These are phyloP conservation scores for Straminergon stramineum DNA, from an alignment of 225 moss, liverwort and hornwort species.

Conservation along the genomic window DNA sequence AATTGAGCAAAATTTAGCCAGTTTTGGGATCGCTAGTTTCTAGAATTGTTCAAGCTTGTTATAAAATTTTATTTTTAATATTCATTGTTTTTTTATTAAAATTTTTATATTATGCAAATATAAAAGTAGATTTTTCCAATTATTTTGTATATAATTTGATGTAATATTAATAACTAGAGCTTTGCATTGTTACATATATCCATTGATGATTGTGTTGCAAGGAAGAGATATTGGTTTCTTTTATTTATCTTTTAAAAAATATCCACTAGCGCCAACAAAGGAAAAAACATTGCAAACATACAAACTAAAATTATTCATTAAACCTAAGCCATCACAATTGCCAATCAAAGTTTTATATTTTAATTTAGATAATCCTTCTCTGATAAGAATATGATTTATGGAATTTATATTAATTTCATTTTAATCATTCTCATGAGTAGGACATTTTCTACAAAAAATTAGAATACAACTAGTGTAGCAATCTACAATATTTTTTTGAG, in stretches of 20 bases:
- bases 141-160: neutral
- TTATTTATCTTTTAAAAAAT: no score
- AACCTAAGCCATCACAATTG: no score
- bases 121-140: neutral
- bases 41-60: neutral
- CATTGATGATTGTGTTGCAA: neutral
- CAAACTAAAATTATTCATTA: neutral
- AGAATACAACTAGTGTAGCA: neutral
- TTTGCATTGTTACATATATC: neutral
- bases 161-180: neutral
- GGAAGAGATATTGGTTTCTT: neutral
- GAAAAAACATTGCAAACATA: neutral
- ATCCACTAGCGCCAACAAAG: fast-evolving
- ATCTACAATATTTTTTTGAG: neutral
- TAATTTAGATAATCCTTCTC: neutral
- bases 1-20: no score
- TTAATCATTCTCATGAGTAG: neutral
- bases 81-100: neutral
- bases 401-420: neutral
- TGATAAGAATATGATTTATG: neutral
- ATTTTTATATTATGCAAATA: neutral
- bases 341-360: neutral
- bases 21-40: no score
- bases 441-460: neutral
- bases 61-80: neutral